Conservation (phyloP, 139 green algal species). For the Pseudopediastrum boryanum region DNA sequence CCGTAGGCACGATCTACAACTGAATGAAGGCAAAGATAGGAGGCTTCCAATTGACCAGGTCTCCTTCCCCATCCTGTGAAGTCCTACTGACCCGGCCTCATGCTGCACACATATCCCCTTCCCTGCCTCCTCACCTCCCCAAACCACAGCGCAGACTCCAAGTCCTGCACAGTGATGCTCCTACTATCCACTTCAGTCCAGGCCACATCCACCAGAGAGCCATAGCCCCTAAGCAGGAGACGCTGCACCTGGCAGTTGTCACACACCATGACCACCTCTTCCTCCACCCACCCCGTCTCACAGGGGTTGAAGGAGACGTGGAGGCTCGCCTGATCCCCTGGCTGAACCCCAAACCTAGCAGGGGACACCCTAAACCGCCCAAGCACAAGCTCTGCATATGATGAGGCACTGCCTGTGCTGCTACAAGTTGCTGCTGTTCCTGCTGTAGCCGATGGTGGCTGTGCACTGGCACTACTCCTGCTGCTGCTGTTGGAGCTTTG, state of each 20-base stretch:
- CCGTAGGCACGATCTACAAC: background rate
- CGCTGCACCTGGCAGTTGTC: constrained; percentile 65
- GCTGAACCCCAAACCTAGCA: no score
- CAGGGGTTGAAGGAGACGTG: no score
- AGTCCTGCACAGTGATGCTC: constrained; percentile 27
- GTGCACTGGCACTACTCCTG: background rate
- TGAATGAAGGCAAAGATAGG: background rate
- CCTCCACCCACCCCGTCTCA: no score
- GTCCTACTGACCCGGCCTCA: background rate
- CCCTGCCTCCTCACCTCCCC: constrained; percentile 33
- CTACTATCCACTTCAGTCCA: constrained; percentile 46
- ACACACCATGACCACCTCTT: constrained; percentile 58
- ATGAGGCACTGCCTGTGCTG: no score
- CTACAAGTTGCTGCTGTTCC: constrained; percentile 11
- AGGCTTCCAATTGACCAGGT: background rate
- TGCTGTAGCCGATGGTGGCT: background rate
- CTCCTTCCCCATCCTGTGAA: background rate
- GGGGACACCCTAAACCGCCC: constrained; percentile 32
- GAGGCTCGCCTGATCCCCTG: no score
- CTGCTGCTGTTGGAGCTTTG: background rate
- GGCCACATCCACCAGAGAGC: constrained; percentile 46
- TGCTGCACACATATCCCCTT: background rate
- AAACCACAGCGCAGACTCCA: constrained; percentile 53
- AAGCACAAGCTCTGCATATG: no score
- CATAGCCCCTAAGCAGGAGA: constrained; percentile 46